Evolutionary conservation across 768 basidiomycete species (phyloP).

Genomic region (Leccinellum luteum): DNA sequence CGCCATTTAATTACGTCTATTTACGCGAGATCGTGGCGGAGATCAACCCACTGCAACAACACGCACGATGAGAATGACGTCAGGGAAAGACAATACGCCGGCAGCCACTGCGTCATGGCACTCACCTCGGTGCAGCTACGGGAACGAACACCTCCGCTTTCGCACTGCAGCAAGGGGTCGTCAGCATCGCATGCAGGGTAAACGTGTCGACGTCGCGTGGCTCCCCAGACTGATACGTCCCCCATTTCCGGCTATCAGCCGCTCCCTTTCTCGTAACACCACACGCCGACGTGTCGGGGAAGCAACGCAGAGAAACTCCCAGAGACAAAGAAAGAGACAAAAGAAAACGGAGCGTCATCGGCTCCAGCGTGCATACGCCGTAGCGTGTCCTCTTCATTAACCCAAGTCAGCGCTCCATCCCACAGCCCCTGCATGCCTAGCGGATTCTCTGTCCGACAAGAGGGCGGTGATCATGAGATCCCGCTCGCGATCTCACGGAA

Average conservation of each 20-base stretch:
- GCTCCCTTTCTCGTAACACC: not conserved
- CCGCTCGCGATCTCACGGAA: constrained; percentile 11
- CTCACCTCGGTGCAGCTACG: constrained; percentile 80
- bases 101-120: constrained; percentile 24
- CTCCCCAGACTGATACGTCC: constrained; percentile 13
- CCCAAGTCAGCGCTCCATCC: not conserved
- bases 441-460: constrained; percentile 1
- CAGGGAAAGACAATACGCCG: constrained; percentile 13
- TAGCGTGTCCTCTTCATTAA: constrained; percentile 11
- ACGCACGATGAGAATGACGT: constrained; percentile 24
- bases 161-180: constrained; percentile 41
- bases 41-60: constrained; percentile 51
- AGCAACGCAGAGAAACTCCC: not conserved
- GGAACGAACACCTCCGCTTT: constrained; percentile 87
- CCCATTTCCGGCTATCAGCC: constrained; percentile 19
- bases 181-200: constrained; percentile 14
- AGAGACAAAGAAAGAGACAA: not conserved
- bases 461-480: constrained; percentile 11
- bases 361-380: constrained; percentile 1
- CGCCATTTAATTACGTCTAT: constrained; percentile 31
- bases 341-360: not conserved
- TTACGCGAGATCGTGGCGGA: constrained; percentile 55
- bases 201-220: constrained; percentile 16
- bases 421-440: constrained; percentile 5
- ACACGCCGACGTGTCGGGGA: not conserved